Conservation (phyloP, 768 basidiomycete genomes). For the Mycena albidolilacea region DNA sequence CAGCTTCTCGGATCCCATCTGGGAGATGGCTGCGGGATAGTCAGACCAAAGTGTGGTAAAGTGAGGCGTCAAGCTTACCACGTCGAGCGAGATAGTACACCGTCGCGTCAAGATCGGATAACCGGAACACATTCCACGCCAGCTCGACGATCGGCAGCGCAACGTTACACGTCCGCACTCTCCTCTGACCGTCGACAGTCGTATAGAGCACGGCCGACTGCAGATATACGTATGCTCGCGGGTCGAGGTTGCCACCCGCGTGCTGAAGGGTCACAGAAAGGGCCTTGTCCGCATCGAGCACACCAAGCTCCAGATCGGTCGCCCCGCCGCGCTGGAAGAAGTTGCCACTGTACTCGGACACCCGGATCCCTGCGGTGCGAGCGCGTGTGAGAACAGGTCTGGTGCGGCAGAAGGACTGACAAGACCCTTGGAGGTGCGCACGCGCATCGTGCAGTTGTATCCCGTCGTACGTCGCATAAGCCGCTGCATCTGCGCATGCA, state of each 20-base stretch:
- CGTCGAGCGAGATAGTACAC: slow-evolving; percentile 83
- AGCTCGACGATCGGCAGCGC: slow-evolving; percentile 84
- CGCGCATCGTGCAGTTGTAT: slow-evolving; percentile 84
- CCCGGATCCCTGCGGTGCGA: slow-evolving; percentile 66
- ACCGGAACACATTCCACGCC: slow-evolving; percentile 93
- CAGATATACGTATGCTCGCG: slow-evolving; percentile 80
- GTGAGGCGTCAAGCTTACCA: slow-evolving; percentile 63
- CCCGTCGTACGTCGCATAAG: slow-evolving; percentile 78
- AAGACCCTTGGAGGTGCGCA: slow-evolving; percentile 89
- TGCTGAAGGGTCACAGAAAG: slow-evolving; percentile 85
- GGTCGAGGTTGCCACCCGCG: slow-evolving; percentile 71
- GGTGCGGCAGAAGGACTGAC: slow-evolving; percentile 24
- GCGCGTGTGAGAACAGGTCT: slow-evolving; percentile 20
- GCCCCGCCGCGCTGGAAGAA: slow-evolving; percentile 75
- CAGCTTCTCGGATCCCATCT: slow-evolving; percentile 72
- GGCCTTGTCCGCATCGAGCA: slow-evolving; percentile 86
- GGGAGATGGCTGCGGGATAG: slow-evolving; percentile 72
- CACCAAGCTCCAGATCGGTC: slow-evolving; percentile 84
- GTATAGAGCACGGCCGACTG: slow-evolving; percentile 95
- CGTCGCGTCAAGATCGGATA: slow-evolving; percentile 90
- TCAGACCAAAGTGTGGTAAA: slow-evolving; percentile 5
- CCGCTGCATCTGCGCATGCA: slow-evolving; percentile 85
- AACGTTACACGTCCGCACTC: slow-evolving; percentile 91
- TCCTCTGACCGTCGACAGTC: slow-evolving; percentile 78
- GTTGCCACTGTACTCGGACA: slow-evolving; percentile 79